phyloP scores from a whole-genome alignment of 352 stramenopile genomes.

The Phytophthora cajani region DNA sequence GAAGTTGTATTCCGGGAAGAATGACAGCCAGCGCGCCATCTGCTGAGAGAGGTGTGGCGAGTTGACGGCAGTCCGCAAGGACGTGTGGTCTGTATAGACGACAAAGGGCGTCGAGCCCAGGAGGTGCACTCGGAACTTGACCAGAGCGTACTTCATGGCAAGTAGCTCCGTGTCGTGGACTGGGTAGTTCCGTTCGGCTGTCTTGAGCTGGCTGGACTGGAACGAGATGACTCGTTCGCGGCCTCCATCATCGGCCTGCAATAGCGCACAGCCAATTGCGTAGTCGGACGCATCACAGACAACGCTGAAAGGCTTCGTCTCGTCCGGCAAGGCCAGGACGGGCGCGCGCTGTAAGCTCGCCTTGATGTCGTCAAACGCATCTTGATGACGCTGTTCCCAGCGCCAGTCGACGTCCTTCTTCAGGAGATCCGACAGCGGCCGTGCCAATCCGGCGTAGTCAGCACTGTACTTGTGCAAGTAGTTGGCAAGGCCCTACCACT shows the following conservation, averaged over 20 bases:
- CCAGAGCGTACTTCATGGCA: constrained; percentile 4
- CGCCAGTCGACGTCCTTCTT: neutral
- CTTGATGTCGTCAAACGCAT: too few species aligned
- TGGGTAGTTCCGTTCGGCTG: neutral
- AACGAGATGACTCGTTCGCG: neutral
- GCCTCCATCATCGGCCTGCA: neutral
- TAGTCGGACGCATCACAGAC: neutral
- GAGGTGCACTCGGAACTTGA: constrained; percentile 2
- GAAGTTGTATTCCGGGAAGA: constrained; percentile 32
- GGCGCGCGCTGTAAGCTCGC: too few species aligned
- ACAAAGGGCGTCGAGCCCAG: neutral
- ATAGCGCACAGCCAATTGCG: neutral
- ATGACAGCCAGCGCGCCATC: constrained; percentile 25
- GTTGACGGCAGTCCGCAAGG: neutral
- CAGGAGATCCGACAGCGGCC: too few species aligned
- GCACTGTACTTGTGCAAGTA: too few species aligned
- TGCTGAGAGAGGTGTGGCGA: neutral
- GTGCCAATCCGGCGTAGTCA: too few species aligned
- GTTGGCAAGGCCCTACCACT: too few species aligned
- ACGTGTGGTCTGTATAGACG: neutral
- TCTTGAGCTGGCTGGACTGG: neutral
- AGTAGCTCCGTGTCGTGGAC: neutral
- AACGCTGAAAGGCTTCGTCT: too few species aligned
- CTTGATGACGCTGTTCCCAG: too few species aligned
- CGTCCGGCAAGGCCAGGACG: too few species aligned